Evolutionary conservation across 257 asterid species (phyloP), one percentile per base, ranked within the genome.

Genomic region (Prunella vulgaris): DNA sequence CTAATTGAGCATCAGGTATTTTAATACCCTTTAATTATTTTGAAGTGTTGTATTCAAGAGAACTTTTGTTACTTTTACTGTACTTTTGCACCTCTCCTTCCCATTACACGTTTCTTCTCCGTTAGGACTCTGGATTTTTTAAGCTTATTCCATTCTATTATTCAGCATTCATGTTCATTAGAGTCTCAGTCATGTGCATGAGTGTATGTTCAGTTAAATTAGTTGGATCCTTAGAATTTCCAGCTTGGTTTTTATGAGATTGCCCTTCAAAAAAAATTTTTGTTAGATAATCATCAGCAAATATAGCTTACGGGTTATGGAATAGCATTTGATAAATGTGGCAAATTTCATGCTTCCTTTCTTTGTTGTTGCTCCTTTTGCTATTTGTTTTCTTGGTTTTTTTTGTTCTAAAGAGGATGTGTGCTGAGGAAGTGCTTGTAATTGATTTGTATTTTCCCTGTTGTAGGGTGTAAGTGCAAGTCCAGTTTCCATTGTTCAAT

Each of bases 1-100:
- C 75, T 87, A 49, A 81, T 90, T 80, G 93, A 88, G 85, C 86
- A 83, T 37, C 88, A 78, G 99, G 99, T 93, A 75, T 60, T 69
- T 57, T 64, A 32, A 64, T 62, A 52, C 73, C 35, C 52, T 58
- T 76, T 22, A 53, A 72, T 38, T n/a, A 59, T 37, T 54, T 56
- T 51, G 46, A 64, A 57, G 59, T 33, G 35, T 18, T 44, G 17
- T 54, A 14, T 69, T 69, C 71, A 64, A 42, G 56, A 51, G 48
- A 52, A 64, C 38, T 46, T 5, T 14, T 72, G 62, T 32, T 64
- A n/a, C 56, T 28, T 40, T 56, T 76, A 64, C 56, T 46, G 33
- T 54, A 21, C 68, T 25, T 14, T 64, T 24, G 10, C 56, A 18
- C 20, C 37, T 46, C 62, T 62, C 51, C 42, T 74, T 46, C 15